Evolutionary conservation across 768 basidiomycete species (phyloP), one percentile per base, ranked within the genome.

Genomic region (Tylopilus rubrobrunneus): DNA sequence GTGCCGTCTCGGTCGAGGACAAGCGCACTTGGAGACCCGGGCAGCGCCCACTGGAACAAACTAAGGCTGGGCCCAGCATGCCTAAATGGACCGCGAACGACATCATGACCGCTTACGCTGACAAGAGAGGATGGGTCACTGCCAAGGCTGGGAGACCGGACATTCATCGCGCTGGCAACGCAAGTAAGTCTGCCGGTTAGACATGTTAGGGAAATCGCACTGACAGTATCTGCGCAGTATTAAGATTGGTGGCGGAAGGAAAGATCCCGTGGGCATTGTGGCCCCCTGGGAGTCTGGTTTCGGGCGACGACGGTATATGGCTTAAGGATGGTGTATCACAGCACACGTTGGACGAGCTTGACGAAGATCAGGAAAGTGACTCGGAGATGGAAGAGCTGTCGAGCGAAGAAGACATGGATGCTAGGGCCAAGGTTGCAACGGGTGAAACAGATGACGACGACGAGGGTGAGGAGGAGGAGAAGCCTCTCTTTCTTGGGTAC

Each of bases 121-220:
- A 80, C 47, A 74, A 78, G 53, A 90, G 87, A 66, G 87, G 89
- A 19, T 92, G 87, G 85, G 70, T 94, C 40, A 98, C 95, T 31
- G 94, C 95, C 10, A 89, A 93, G 69, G 90, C 90, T 6, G 94
- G 92, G 1, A 71, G 95, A 56, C 87, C 93, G 3, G 95, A 98
- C 71, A 74, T 89, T 23, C 86, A 92, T 64, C 81, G 95, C 40
- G 91, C 95, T 4, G 95, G 93, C 31, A 95, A 95, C 67, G 83
- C 85, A 11, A 85, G 93, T 93, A 67, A 68, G 91, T 49, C n/a
- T 53, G 19, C 31, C 29, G 14, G 5, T 21, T 31, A 2, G 3
- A n/a, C 29, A 23, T 0, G 23, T 27, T 41, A 1, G 29, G 5
- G 17, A 21, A 19, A n/a, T 23, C 14, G 17, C 31, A 9, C 53